Percentiles rank a stretch among this genome's conserved stretches.
Evolutionary conservation across 805 yeast genomes (phyloP).

Genomic region (Candida vartiovaarae): DNA sequence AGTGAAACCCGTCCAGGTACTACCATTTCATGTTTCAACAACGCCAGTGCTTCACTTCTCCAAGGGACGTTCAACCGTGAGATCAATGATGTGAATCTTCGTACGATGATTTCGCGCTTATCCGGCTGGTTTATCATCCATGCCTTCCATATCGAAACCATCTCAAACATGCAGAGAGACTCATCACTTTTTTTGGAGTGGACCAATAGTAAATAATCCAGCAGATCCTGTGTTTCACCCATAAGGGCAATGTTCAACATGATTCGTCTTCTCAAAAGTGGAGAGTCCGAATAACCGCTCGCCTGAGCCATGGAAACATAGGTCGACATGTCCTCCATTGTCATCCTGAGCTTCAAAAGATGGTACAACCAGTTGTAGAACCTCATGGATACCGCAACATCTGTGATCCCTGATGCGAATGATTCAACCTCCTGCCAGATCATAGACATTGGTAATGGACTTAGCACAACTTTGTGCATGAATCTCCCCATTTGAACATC

Average conservation of each 20-base stretch:
- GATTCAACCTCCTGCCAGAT: slow-evolving; percentile 4
- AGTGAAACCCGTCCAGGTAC: not conserved
- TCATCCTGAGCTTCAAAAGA: slow-evolving; percentile 5
- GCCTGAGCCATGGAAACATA: slow-evolving; percentile 7
- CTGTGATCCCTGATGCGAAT: not conserved
- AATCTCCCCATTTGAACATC: slow-evolving; percentile 9
- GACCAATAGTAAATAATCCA: not conserved
- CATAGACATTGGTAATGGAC: not conserved
- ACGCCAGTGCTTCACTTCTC: slow-evolving; percentile 1
- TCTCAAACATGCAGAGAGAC: slow-evolving; percentile 1
- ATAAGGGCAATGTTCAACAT: slow-evolving; percentile 2
- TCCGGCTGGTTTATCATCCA: slow-evolving; percentile 1
- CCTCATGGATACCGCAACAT: slow-evolving; percentile 3
- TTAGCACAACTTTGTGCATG: slow-evolving; percentile 2
- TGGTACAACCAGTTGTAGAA: slow-evolving; percentile 9
- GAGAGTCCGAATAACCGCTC: slow-evolving; percentile 4
- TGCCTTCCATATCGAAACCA: slow-evolving; percentile 3
- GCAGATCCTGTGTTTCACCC: not conserved
- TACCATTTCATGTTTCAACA: too few relatives aligned
- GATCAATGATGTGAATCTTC: not conserved
- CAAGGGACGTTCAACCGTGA: not conserved
- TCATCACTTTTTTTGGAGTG: not conserved
- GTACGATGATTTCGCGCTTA: not conserved
- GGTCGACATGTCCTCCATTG: slow-evolving; percentile 4
- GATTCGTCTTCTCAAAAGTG: slow-evolving; percentile 1